phyloP scores from a whole-genome alignment of 2,329 filamentous ascomycete genomes.

The Penicillium sclerotigenum region DNA sequence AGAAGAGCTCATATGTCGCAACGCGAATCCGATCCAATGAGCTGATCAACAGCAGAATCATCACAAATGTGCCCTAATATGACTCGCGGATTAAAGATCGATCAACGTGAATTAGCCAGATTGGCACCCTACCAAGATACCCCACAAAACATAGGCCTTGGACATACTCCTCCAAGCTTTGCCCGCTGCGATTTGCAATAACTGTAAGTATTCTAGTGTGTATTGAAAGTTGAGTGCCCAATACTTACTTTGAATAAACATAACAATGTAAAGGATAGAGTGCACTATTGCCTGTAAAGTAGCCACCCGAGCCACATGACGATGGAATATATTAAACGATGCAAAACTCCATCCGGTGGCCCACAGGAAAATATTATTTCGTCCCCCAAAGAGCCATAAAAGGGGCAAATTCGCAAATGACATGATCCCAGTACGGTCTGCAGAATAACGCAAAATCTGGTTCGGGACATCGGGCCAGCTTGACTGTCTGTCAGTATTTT shows the following conservation, averaged over 20 bases:
- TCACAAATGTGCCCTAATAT: conserved; percentile 31
- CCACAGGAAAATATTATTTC: conserved; percentile 66
- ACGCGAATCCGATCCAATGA: conserved; percentile 49
- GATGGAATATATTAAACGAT: conserved; percentile 65
- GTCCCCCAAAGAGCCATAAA: conserved; percentile 64
- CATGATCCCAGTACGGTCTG: conserved; percentile 63
- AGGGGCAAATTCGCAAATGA: conserved; percentile 62
- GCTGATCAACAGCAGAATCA: conserved; percentile 44
- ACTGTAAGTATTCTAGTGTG: not conserved
- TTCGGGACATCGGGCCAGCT: conserved; percentile 29
- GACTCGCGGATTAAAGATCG: not conserved
- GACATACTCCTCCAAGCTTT: conserved; percentile 27
- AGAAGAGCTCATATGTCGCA: conserved; percentile 44
- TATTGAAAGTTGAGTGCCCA: not conserved
- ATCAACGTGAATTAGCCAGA: not conserved
- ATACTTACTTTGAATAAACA: conserved; percentile 28
- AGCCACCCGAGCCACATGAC: conserved; percentile 62
- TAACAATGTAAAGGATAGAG: conserved; percentile 56
- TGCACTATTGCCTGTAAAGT: conserved; percentile 63
- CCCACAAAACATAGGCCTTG: conserved; percentile 33
- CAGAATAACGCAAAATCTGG: conserved; percentile 55
- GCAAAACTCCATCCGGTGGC: conserved; percentile 67
- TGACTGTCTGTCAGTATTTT: conserved; percentile 2
- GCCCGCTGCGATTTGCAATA: conserved; percentile 14
- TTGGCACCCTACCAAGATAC: conserved; percentile 24